Conservation (phyloP, 129 eudicot genomes). For the Oenanthe sinensis region DNA sequence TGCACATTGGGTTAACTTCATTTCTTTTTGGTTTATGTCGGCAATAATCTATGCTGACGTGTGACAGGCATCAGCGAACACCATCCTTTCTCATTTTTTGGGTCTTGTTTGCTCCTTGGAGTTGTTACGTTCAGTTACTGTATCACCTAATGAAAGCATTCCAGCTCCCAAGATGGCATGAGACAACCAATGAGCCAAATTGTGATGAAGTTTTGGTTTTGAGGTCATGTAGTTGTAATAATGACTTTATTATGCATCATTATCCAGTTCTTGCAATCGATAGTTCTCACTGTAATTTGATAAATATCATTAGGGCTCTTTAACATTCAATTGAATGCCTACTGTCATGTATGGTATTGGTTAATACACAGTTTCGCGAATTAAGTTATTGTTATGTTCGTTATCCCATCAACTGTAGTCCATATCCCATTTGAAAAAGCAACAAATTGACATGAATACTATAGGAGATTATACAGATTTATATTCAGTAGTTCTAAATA, state of each 20-base stretch:
- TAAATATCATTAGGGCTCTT: not conserved
- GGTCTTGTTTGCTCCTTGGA: slow-evolving; percentile 84
- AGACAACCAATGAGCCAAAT: slow-evolving; percentile 7
- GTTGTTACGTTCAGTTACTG: slow-evolving; percentile 77
- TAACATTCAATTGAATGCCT: not conserved
- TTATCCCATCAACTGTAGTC: not conserved
- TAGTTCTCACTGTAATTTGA: not conserved
- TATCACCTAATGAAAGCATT: slow-evolving; percentile 49
- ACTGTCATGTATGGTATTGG: not conserved
- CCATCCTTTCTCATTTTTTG: slow-evolving; percentile 80
- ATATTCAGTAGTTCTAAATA: too few species aligned
- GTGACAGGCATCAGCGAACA: slow-evolving; percentile 89
- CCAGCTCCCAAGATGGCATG: slow-evolving; percentile 45
- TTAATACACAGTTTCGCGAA: not conserved
- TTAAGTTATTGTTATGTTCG: not conserved
- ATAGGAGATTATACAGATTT: too few species aligned
- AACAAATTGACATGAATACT: too few species aligned
- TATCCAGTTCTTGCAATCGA: not conserved
- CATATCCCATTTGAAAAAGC: too few species aligned
- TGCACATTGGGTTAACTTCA: too few species aligned
- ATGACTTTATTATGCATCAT: not conserved
- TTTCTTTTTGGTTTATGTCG: not conserved
- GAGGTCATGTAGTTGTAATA: too few species aligned
- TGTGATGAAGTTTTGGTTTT: not conserved
- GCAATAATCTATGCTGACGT: not conserved